A percentile compares a stretch with the other conserved stretches of the same genome.
phyloP scores from a whole-genome alignment of 257 asterid genomes.

The Solanum gandarillasii region DNA sequence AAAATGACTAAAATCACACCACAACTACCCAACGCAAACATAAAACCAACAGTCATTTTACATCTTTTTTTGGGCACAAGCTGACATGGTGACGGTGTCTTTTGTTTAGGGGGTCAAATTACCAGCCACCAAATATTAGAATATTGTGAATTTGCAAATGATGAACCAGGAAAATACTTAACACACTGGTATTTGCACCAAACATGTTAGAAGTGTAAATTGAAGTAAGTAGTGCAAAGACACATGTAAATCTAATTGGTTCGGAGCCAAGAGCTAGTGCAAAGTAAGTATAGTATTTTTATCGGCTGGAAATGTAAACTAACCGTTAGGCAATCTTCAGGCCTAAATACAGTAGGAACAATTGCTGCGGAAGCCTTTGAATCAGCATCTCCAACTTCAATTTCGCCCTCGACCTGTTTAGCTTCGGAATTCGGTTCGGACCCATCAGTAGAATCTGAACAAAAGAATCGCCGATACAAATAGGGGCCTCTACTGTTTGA shows the following conservation, averaged over 20 bases:
- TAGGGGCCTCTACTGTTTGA: conserved; percentile 23
- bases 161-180: background rate
- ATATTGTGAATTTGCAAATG: background rate
- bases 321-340: conserved; percentile 90
- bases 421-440: conserved; percentile 36
- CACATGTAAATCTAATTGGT: background rate
- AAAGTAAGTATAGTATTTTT: background rate
- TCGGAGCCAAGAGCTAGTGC: background rate
- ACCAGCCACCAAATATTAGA: background rate
- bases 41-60: background rate
- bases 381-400: conserved; percentile 36
- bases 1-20: background rate
- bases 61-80: background rate
- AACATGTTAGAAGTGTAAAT: background rate
- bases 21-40: background rate
- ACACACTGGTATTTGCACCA: background rate
- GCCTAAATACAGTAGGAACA: conserved; percentile 65
- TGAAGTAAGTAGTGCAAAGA: background rate
- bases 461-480: conserved; percentile 50
- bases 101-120: background rate
- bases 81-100: background rate
- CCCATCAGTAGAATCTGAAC: conserved; percentile 67
- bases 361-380: conserved; percentile 61
- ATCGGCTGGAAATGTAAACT: background rate
- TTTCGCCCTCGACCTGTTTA: conserved; percentile 24